A percentile compares a stretch with the other conserved stretches of the same genome.
Conservation (phyloP, 108 stramenopile genomes). For the Bacterosira constricta region DNA sequence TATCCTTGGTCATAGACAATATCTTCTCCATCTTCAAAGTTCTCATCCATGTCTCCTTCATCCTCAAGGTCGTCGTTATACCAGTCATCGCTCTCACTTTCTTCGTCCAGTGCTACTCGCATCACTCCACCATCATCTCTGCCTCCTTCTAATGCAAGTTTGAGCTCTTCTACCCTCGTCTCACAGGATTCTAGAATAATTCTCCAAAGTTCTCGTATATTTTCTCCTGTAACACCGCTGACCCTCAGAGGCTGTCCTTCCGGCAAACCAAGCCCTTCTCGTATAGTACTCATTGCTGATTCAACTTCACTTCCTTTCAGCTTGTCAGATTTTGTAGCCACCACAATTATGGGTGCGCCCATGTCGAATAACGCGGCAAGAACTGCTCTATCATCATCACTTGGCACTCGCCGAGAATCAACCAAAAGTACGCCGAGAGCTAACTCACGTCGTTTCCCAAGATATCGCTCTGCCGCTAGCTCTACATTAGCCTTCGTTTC, state of each 20-base stretch:
- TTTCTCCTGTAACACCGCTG: slow-evolving; percentile 76
- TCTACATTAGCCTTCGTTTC: slow-evolving; percentile 82
- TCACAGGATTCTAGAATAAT: slow-evolving; percentile 87
- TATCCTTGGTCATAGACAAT: slow-evolving; percentile 77
- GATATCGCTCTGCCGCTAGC: slow-evolving; percentile 81
- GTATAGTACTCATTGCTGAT: slow-evolving; percentile 53
- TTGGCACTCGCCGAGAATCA: slow-evolving; percentile 83
- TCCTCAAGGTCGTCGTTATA: slow-evolving; percentile 39
- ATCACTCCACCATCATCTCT: slow-evolving; percentile 46
- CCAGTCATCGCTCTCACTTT: slow-evolving; percentile 17
- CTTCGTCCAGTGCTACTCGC: slow-evolving; percentile 29
- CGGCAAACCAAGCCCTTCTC: slow-evolving; percentile 71
- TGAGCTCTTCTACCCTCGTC: slow-evolving; percentile 63
- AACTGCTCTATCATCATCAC: slow-evolving; percentile 83
- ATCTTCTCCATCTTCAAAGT: slow-evolving; percentile 62
- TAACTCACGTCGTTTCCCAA: slow-evolving; percentile 83
- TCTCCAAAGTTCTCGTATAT: slow-evolving; percentile 75
- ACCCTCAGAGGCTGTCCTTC: slow-evolving; percentile 80
- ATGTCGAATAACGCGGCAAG: slow-evolving; percentile 86
- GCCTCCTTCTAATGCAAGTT: slow-evolving; percentile 50
- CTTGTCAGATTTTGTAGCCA: slow-evolving; percentile 93
- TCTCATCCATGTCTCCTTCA: slow-evolving; percentile 27
- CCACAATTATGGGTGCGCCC: slow-evolving; percentile 83
- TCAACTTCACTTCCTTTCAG: slow-evolving; percentile 56
- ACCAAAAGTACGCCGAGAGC: slow-evolving; percentile 85